Conservation (phyloP, 2,329 filamentous ascomycete species). For the Colletotrichum chlorophyti region DNA sequence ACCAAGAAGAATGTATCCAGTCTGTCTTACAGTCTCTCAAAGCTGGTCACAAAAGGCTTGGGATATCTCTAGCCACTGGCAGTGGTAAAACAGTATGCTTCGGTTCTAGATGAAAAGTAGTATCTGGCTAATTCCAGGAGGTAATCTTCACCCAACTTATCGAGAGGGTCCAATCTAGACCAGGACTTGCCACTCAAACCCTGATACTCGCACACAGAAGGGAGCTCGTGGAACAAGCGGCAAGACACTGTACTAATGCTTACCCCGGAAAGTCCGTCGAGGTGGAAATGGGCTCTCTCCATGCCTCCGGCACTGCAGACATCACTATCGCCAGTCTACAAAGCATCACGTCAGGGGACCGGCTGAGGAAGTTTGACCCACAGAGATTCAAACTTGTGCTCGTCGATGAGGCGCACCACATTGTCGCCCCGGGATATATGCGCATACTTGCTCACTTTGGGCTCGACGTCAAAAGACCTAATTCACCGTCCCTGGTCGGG, state of each 20-base stretch:
- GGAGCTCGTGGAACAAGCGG: conserved; percentile 94
- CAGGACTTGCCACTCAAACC: conserved; percentile 71
- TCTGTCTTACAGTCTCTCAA: conserved; percentile 75
- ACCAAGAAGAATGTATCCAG: conserved; percentile 91
- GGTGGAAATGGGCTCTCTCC: conserved; percentile 85
- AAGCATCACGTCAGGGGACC: conserved; percentile 78
- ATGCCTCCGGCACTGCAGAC: conserved; percentile 82
- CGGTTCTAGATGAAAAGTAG: conserved; percentile 15
- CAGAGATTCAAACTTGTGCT: conserved; percentile 84
- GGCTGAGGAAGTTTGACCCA: conserved; percentile 85
- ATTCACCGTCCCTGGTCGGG: conserved; percentile 75
- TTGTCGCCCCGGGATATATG: conserved; percentile 84
- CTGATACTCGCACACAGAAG: conserved; percentile 91
- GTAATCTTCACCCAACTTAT: conserved; percentile 98
- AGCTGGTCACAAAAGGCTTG: conserved; percentile 78
- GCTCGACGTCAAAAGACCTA: conserved; percentile 51
- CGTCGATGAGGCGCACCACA: conserved; percentile 97
- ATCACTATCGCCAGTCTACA: conserved; percentile 93
- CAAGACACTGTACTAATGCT: conserved; percentile 78
- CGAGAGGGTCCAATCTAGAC: conserved; percentile 69
- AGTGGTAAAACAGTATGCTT: conserved; percentile 79
- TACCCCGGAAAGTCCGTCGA: conserved; percentile 86
- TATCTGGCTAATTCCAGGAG: conserved; percentile 47
- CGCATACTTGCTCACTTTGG: conserved; percentile 80
- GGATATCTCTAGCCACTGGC: conserved; percentile 86